A percentile compares a stretch with the other conserved stretches of the same genome.
Conservation (phyloP, 208 protist genomes). For the Balamuthia mandrillaris region DNA sequence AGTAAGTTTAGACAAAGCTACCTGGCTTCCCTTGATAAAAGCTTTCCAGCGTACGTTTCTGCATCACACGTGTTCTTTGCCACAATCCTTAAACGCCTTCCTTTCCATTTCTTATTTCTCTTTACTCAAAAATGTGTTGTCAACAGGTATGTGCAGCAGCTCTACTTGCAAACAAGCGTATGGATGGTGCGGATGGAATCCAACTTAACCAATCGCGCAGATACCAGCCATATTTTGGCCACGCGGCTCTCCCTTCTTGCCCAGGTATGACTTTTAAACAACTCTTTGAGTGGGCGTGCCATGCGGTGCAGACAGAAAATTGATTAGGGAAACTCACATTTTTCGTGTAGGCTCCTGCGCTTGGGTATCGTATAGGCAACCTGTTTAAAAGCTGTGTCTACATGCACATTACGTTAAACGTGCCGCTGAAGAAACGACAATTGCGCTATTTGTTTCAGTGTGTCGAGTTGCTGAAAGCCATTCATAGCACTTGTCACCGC, state of each 20-base stretch:
- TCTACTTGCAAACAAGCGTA: neutral
- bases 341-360: constrained; percentile 62
- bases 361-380: constrained; percentile 66
- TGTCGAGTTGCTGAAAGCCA: constrained; percentile 83
- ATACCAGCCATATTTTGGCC: constrained; percentile 16
- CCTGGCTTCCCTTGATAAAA: neutral
- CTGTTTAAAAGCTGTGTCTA: constrained; percentile 72
- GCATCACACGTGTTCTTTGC: neutral
- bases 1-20: neutral
- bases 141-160: neutral
- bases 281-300: neutral
- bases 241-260: constrained; percentile 43
- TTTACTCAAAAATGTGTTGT: neutral
- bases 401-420: constrained; percentile 74
- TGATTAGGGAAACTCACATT: neutral
- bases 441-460: constrained; percentile 73
- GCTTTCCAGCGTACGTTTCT: neutral
- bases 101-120: neutral
- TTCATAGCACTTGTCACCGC: constrained; percentile 78
- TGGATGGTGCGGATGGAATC: constrained; percentile 75
- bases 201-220: neutral
- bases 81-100: neutral
- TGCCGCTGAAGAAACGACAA: constrained; percentile 67
- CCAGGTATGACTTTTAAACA: neutral
- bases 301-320: neutral